Evolutionary conservation across 2,329 filamentous ascomycete species (phyloP).

Genomic region (Penicillium polonicum): DNA sequence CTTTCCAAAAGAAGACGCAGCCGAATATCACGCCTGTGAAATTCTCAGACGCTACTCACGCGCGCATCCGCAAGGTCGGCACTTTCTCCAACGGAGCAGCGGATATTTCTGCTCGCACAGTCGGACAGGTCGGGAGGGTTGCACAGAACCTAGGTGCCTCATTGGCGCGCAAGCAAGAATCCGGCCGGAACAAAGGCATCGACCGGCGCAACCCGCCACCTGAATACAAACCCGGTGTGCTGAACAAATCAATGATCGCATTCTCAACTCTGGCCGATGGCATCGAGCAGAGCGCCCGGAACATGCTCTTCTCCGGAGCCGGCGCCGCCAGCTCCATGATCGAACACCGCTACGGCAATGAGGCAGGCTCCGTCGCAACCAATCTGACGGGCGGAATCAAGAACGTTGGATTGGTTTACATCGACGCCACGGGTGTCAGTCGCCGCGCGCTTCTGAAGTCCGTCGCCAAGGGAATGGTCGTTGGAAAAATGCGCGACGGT

Average conservation of each 20-base stretch:
- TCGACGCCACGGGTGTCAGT: constrained; percentile 91
- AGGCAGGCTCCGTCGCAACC: constrained; percentile 76
- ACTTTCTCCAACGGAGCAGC: constrained; percentile 79
- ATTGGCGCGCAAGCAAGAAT: constrained; percentile 62
- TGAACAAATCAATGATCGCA: constrained; percentile 96
- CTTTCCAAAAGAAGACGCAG: constrained; percentile 75
- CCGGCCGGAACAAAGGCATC: constrained; percentile 56
- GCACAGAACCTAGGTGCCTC: constrained; percentile 87
- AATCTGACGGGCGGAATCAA: constrained; percentile 82
- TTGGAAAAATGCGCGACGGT: constrained; percentile 51
- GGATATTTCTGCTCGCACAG: constrained; percentile 77
- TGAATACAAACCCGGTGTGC: constrained; percentile 79
- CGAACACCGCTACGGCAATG: constrained; percentile 80
- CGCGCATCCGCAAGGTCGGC: constrained; percentile 83
- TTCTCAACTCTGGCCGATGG: constrained; percentile 94
- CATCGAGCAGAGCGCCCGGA: constrained; percentile 81
- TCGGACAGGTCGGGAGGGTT: constrained; percentile 76
- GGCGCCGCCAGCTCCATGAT: constrained; percentile 82
- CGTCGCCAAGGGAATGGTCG: constrained; percentile 88
- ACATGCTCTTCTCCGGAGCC: constrained; percentile 70
- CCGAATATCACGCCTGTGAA: constrained; percentile 78
- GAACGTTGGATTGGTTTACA: constrained; percentile 96
- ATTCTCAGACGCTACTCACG: constrained; percentile 81
- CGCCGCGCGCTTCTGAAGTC: constrained; percentile 87
- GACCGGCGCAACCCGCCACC: constrained; percentile 68